phyloP scores from a whole-genome alignment of 805 yeast species.

The Starmerella potacharoeniae region DNA sequence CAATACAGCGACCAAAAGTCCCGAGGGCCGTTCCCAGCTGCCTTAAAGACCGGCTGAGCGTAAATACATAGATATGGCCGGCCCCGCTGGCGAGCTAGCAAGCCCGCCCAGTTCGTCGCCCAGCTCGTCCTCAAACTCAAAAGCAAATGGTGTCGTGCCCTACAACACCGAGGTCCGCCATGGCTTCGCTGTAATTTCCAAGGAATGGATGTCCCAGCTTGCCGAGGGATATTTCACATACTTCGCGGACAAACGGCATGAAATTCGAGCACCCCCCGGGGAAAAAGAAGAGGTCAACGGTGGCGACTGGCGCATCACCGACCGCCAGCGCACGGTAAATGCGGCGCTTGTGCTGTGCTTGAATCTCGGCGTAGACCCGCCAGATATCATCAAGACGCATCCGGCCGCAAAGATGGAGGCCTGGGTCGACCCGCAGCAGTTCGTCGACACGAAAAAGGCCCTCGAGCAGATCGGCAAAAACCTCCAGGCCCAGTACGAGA shows the following conservation, averaged over 20 bases:
- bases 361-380: slow-evolving; percentile 93
- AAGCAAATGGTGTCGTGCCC: neutral
- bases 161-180: slow-evolving; percentile 39
- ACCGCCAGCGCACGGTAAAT: slow-evolving; percentile 81
- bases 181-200: slow-evolving; percentile 35
- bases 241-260: slow-evolving; percentile 85
- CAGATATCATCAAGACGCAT: slow-evolving; percentile 83
- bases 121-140: neutral
- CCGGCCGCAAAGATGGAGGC: slow-evolving; percentile 89
- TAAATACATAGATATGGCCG: neutral
- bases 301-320: slow-evolving; percentile 83
- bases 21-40: neutral
- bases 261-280: slow-evolving; percentile 71
- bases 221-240: slow-evolving; percentile 60
- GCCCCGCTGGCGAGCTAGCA: neutral
- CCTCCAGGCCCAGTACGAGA: slow-evolving; percentile 79
- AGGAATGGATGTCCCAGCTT: slow-evolving; percentile 22
- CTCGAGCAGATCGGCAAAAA: slow-evolving; percentile 82
- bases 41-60: neutral
- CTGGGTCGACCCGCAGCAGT: slow-evolving; percentile 80
- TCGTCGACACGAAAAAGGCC: slow-evolving; percentile 79
- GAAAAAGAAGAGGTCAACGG: slow-evolving; percentile 45
- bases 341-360: slow-evolving; percentile 88
- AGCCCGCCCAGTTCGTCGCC: neutral
- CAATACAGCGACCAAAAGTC: neutral